Evolutionary conservation across 371 early-diverging fungal genomes (phyloP).

Genomic region (Conidiobolus incongruus): DNA sequence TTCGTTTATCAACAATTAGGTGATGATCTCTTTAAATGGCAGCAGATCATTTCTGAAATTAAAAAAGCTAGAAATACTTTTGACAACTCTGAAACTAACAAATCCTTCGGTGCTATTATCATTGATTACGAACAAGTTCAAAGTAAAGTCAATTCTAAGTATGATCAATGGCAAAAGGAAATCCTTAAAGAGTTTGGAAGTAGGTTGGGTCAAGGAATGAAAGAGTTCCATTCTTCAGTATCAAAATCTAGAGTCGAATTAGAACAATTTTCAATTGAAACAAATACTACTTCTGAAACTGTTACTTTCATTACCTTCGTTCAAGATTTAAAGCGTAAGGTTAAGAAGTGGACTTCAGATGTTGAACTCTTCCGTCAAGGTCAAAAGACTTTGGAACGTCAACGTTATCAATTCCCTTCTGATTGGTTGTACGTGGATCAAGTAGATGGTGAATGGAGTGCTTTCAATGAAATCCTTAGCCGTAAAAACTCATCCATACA

Average conservation of each 20-base stretch:
- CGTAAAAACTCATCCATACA: slow-evolving; percentile 84
- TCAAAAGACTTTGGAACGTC: slow-evolving; percentile 82
- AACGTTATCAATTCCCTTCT: slow-evolving; percentile 76
- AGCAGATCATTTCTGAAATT: slow-evolving; percentile 80
- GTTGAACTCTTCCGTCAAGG: slow-evolving; percentile 75
- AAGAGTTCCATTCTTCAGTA: slow-evolving; percentile 50
- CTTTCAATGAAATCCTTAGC: slow-evolving; percentile 78
- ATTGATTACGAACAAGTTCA: slow-evolving; percentile 95
- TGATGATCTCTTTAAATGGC: slow-evolving; percentile 81
- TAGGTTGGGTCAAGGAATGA: slow-evolving; percentile 65
- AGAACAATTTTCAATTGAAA: slow-evolving; percentile 72
- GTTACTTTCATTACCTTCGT: slow-evolving; percentile 91
- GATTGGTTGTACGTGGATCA: slow-evolving; percentile 94
- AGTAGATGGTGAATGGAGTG: slow-evolving; percentile 93
- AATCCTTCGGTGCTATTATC: slow-evolving; percentile 67
- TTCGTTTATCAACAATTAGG: slow-evolving; percentile 66
- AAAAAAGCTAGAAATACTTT: slow-evolving; percentile 85
- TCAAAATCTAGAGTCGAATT: slow-evolving; percentile 63
- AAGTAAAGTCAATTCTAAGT: slow-evolving; percentile 90
- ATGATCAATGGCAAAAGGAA: slow-evolving; percentile 95
- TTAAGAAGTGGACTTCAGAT: slow-evolving; percentile 55
- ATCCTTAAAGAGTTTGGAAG: slow-evolving; percentile 76
- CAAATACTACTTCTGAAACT: slow-evolving; percentile 71
- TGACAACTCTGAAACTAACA: slow-evolving; percentile 81
- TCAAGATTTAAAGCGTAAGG: slow-evolving; percentile 78